Percentiles rank a stretch among this genome's conserved stretches.
Conservation (phyloP, 2,329 filamentous ascomycete genomes). For the Ophiocordyceps sinensis region DNA sequence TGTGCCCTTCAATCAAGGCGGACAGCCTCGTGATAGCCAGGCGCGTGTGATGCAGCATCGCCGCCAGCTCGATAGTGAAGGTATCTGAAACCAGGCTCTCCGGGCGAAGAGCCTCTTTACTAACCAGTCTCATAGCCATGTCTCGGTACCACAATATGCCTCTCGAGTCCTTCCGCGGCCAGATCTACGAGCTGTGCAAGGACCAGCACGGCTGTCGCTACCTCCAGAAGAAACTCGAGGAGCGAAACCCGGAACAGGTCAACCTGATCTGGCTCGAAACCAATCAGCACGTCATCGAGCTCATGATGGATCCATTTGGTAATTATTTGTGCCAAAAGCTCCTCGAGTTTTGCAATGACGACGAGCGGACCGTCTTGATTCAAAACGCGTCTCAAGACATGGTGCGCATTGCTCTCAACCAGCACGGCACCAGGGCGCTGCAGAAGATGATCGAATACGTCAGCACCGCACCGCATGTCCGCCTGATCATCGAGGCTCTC, state of each 20-base stretch:
- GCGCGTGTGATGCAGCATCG: constrained; percentile 62
- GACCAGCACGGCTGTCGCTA: constrained; percentile 97
- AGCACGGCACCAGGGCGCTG: constrained; percentile 88
- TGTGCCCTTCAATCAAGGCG: constrained; percentile 32
- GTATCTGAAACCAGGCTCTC: constrained; percentile 18
- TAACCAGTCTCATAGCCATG: constrained; percentile 35
- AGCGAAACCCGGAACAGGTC: constrained; percentile 67
- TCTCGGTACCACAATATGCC: constrained; percentile 74
- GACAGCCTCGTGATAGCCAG: constrained; percentile 57
- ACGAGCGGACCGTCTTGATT: constrained; percentile 86
- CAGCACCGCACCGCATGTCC: constrained; percentile 68
- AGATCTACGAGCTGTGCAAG: constrained; percentile 86
- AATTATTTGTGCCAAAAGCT: constrained; percentile 99
- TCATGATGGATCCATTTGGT: constrained; percentile 98
- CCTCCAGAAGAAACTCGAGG: constrained; percentile 93
- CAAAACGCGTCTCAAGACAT: constrained; percentile 78
- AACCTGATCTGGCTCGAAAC: constrained; percentile 93
- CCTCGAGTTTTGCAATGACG: constrained; percentile 86
- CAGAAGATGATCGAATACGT: constrained; percentile 99
- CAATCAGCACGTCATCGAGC: constrained; percentile 81
- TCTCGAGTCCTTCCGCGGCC: constrained; percentile 65
- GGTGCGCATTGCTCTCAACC: constrained; percentile 87
- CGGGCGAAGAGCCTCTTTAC: constrained; percentile 2
- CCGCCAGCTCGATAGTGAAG: constrained; percentile 59
- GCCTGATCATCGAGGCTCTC: constrained; percentile 76